Percentiles rank a stretch among this genome's conserved stretches.
phyloP scores from a whole-genome alignment of 2,329 filamentous ascomycete genomes.

The Teratosphaeria nubilosa region DNA sequence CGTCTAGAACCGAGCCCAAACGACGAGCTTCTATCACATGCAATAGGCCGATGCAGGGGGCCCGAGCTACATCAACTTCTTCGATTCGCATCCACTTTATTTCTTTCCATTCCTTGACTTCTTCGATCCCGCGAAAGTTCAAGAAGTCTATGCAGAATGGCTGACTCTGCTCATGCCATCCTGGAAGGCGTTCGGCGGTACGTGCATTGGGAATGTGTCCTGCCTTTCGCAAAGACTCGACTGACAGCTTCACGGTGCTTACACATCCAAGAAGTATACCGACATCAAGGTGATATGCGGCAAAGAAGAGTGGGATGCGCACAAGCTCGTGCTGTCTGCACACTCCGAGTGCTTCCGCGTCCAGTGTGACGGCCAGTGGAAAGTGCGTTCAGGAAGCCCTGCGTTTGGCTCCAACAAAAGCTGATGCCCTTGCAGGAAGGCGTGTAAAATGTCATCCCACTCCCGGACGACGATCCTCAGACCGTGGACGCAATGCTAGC shows the following conservation, averaged over 20 bases:
- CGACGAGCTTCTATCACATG: neutral
- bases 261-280: neutral
- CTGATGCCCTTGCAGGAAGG: neutral
- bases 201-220: neutral
- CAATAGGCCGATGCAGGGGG: neutral
- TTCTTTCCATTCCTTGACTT: neutral
- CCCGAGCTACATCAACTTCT: neutral
- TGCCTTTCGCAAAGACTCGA: neutral
- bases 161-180: neutral
- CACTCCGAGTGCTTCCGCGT: neutral
- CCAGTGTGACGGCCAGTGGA: neutral
- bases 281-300: neutral
- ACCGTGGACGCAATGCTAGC: constrained; percentile 9
- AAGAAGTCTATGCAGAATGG: neutral
- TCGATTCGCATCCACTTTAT: neutral
- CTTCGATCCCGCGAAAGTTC: neutral
- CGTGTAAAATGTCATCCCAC: neutral
- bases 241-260: neutral
- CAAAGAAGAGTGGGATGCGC: constrained; percentile 11
- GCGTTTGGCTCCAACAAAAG: neutral
- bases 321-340: neutral
- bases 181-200: neutral
- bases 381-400: neutral
- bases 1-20: neutral
- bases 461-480: constrained; percentile 2